Percentiles rank a stretch among this genome's conserved stretches.
Evolutionary conservation across 2,329 filamentous ascomycete species (phyloP).

Genomic region (Aureobasidium subglaciale): DNA sequence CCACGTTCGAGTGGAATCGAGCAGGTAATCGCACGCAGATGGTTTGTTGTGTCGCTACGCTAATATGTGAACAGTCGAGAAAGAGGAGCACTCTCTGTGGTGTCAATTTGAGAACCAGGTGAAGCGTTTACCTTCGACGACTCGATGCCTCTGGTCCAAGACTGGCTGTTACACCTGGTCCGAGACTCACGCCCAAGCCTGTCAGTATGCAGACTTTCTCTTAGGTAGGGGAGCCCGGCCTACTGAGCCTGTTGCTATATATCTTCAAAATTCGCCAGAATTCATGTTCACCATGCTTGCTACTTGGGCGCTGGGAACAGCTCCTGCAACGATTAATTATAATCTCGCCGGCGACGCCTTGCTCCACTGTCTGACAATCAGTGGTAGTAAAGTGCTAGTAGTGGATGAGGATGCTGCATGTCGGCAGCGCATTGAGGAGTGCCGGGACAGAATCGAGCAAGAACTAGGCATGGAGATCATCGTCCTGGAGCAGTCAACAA

Average conservation of each 20-base stretch:
- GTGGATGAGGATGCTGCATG: slow-evolving; percentile 45
- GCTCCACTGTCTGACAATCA: slow-evolving; percentile 32
- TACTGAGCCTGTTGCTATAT: slow-evolving; percentile 29
- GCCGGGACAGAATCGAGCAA: slow-evolving; percentile 39
- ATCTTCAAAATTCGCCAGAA: slow-evolving; percentile 31
- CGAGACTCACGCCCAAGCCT: slow-evolving; percentile 48
- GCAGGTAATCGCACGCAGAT: slow-evolving; percentile 34
- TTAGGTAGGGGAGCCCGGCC: slow-evolving; percentile 31
- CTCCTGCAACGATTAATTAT: slow-evolving; percentile 32
- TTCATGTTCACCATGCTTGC: slow-evolving; percentile 28
- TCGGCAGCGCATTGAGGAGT: slow-evolving; percentile 50
- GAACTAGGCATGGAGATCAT: slow-evolving; percentile 51
- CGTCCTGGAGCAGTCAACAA: slow-evolving; percentile 44
- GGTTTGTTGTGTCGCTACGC: no score
- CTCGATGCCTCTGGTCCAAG: slow-evolving; percentile 61
- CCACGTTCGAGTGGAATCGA: slow-evolving; percentile 39
- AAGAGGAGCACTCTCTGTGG: slow-evolving; percentile 54
- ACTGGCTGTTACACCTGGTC: slow-evolving; percentile 53
- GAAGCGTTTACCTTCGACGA: slow-evolving; percentile 27
- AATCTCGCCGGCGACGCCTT: slow-evolving; percentile 29
- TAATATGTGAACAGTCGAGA: slow-evolving; percentile 35
- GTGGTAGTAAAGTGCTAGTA: slow-evolving; percentile 35
- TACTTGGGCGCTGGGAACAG: slow-evolving; percentile 24
- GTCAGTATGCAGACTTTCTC: slow-evolving; percentile 58
- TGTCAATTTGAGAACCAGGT: slow-evolving; percentile 54